Conservation (phyloP, 2,329 filamentous ascomycete species). For the Emericellopsis atlantica region DNA sequence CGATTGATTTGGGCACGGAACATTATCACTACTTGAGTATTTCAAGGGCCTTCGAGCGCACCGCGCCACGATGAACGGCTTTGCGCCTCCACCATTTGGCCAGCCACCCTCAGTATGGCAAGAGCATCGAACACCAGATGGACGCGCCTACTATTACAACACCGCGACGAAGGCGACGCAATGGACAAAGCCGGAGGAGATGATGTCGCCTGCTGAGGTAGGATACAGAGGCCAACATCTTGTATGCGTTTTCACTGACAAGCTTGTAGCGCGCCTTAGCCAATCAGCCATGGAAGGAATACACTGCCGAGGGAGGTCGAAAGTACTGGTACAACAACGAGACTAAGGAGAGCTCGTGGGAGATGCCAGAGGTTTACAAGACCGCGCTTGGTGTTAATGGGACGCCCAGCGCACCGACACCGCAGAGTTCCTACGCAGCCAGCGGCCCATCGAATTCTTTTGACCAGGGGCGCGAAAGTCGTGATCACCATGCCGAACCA, state of each 20-base stretch:
- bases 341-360: constrained; percentile 87
- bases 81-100: constrained; percentile 24
- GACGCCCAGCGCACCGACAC: constrained; percentile 26
- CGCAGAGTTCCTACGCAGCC: constrained; percentile 26
- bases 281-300: constrained; percentile 86
- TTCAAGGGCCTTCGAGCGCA: not conserved
- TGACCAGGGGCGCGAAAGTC: constrained; percentile 10
- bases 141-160: constrained; percentile 87
- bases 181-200: constrained; percentile 87
- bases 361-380: constrained; percentile 78
- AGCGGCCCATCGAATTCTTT: constrained; percentile 21
- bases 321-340: constrained; percentile 95
- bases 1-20: no score
- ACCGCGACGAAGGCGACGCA: constrained; percentile 72
- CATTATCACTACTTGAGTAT: no score
- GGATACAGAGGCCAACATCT: constrained; percentile 5
- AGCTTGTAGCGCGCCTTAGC: constrained; percentile 56
- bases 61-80: constrained; percentile 41
- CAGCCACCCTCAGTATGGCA: constrained; percentile 55
- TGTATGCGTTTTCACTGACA: not conserved
- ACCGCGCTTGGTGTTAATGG: constrained; percentile 52
- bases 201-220: constrained; percentile 78
- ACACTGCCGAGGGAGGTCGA: constrained; percentile 71
- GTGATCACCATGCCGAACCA: constrained; percentile 31
- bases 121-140: constrained; percentile 69